Base-by-base conservation (phyloP, 2,329 filamentous ascomycete genomes). In the Botrytis aclada region DNA sequence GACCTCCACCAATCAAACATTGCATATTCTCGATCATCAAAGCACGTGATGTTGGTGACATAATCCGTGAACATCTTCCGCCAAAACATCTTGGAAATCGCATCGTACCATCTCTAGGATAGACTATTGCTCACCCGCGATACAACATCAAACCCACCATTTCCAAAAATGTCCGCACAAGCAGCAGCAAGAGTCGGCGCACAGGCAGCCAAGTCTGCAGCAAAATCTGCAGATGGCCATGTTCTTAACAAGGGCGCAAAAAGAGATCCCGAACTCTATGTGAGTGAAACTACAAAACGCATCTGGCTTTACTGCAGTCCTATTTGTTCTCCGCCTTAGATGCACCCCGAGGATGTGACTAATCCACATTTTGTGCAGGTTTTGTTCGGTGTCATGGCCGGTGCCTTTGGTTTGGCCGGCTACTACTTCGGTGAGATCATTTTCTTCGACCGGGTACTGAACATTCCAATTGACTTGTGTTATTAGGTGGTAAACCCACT, bases 311-410 rank as follows among this genome's bases (percentile, higher is more conserved):
- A 41, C 47, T 39, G 32, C 47, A 10, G 22, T 60, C 25, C 58
- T 32, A 32, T 67, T 14, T 39, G 34, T 61, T 32, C 56, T 70
- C n/a, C 25, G n/a, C 41, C 62, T 34, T 43, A 70, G 56, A 69
- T 65, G 61, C 58, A 25, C 60, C n/a, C 16, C 43, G 47, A 54
- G 61, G 67, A 73, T 64, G 76, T 72, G 47, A 18, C 60, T 69
- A 37, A 70, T 45, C 8, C 16, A n/a, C 22, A 7, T 43, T 45
- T 61, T 45, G 7, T 41, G 32, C 66, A 98, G 96, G 90, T 98
- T 81, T 92, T 99, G 77, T 89, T 95, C 77, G 93, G 90, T 81
- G 91, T 98, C 83, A 97, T 98, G 94, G 90, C 92, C 80, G 91
- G 91, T 82, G 92, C 93, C 80, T 92, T 98, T 81, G 90, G 91